Conservation (phyloP, 192 early-diverging fungal genomes). For the Mortierella hygrophila region DNA sequence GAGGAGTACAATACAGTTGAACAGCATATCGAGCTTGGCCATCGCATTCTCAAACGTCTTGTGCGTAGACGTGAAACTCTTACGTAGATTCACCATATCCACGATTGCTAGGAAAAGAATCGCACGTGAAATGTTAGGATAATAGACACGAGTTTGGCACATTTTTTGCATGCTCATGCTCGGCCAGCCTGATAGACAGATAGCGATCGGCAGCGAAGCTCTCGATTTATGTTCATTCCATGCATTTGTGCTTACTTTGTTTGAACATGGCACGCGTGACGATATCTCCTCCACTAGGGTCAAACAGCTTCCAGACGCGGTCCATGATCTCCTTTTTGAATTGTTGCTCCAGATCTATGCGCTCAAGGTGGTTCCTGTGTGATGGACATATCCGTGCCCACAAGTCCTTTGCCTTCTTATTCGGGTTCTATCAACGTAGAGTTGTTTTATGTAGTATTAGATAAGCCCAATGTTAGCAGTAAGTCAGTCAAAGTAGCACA, state of each 20-base stretch:
- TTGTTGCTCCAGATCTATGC: constrained; percentile 28
- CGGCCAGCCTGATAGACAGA: too few species aligned
- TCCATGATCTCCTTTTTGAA: constrained; percentile 49
- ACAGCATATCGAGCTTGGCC: constrained; percentile 47
- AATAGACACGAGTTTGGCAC: not conserved
- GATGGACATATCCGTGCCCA: constrained; percentile 38
- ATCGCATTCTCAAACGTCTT: constrained; percentile 53
- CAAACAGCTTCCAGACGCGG: constrained; percentile 41
- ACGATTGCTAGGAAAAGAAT: constrained; percentile 26
- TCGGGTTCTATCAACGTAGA: constrained; percentile 24
- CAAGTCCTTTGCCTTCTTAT: constrained; percentile 46
- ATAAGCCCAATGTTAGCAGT: not conserved
- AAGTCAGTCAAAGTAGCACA: not conserved
- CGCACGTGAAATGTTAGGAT: not conserved
- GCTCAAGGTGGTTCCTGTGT: constrained; percentile 35
- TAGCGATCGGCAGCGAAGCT: not conserved
- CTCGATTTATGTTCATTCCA: not conserved
- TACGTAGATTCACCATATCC: constrained; percentile 46
- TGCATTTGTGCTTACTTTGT: constrained; percentile 16
- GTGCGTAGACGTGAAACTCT: constrained; percentile 45
- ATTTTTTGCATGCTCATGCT: not conserved
- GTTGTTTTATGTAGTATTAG: not conserved
- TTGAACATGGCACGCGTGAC: constrained; percentile 49
- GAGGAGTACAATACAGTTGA: constrained; percentile 27
- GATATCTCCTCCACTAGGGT: constrained; percentile 22